Evolutionary conservation across 2,329 filamentous ascomycete species (phyloP).

Genomic region (Stachybotrys elegans): DNA sequence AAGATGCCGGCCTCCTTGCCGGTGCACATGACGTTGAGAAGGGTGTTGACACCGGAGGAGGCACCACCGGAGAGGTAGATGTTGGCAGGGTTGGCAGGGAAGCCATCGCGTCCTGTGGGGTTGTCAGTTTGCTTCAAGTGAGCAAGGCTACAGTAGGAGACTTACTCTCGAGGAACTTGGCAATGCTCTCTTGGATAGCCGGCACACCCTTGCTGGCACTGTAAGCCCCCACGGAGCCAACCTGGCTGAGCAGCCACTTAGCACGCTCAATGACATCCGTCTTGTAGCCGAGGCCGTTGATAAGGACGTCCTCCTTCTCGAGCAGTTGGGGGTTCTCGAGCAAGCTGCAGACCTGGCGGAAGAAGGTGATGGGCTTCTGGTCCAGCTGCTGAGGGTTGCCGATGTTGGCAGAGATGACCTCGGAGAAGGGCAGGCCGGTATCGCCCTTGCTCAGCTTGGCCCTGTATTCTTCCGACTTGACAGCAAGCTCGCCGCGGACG

Average conservation of each 20-base stretch:
- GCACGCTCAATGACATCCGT: constrained; percentile 83
- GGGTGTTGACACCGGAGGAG: constrained; percentile 89
- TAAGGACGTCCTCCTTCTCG: constrained; percentile 74
- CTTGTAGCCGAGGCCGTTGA: constrained; percentile 77
- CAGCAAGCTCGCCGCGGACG: constrained; percentile 90
- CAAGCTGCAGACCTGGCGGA: constrained; percentile 91
- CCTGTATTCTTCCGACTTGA: constrained; percentile 88
- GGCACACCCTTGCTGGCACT: constrained; percentile 88
- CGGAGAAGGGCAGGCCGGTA: constrained; percentile 68
- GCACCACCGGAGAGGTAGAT: constrained; percentile 92
- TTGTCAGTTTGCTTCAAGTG: neutral
- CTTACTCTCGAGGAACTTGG: constrained; percentile 84
- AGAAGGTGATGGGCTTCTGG: constrained; percentile 99
- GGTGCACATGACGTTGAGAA: constrained; percentile 84
- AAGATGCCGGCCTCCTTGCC: constrained; percentile 74
- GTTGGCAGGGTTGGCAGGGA: constrained; percentile 70
- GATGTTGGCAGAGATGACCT: constrained; percentile 96
- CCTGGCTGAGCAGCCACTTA: constrained; percentile 70
- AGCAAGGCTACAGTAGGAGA: constrained; percentile 9
- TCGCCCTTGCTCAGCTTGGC: constrained; percentile 60
- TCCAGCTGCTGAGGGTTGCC: constrained; percentile 98
- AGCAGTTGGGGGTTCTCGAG: constrained; percentile 85
- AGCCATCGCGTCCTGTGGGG: constrained; percentile 71
- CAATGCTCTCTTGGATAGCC: constrained; percentile 82
- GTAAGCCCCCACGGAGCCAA: constrained; percentile 93